A percentile compares a stretch with the other conserved stretches of the same genome.
phyloP scores from a whole-genome alignment of 2,329 filamentous ascomycete genomes.

The Exophiala xenobiotica region DNA sequence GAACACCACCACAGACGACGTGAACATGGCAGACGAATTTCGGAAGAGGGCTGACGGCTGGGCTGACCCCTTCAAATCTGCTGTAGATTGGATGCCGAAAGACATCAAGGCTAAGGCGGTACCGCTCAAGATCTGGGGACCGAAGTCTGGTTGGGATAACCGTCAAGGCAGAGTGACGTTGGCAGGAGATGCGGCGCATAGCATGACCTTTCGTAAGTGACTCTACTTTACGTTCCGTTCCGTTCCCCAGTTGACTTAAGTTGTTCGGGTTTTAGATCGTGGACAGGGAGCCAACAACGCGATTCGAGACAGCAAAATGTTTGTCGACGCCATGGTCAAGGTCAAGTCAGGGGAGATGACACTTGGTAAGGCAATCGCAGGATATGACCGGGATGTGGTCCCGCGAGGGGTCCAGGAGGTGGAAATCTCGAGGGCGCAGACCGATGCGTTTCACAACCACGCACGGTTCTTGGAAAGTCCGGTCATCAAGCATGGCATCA shows the following conservation, averaged over 20 bases:
- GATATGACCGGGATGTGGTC: conserved; percentile 25
- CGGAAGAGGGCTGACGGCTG: conserved; percentile 24
- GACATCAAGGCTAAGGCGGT: conserved; percentile 26
- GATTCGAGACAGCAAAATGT: conserved; percentile 22
- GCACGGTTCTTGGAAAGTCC: conserved; percentile 23
- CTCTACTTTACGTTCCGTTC: no score
- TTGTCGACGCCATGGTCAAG: conserved; percentile 24
- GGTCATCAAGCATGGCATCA: conserved; percentile 24
- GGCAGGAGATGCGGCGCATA: conserved; percentile 62
- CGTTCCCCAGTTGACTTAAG: no score
- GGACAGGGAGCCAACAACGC: conserved; percentile 29
- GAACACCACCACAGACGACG: no score
- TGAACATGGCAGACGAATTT: conserved; percentile 29
- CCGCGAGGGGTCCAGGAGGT: conserved; percentile 20
- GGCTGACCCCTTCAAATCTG: conserved; percentile 25
- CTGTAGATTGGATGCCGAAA: conserved; percentile 25
- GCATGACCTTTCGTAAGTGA: conserved; percentile 36
- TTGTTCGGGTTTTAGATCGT: conserved; percentile 20
- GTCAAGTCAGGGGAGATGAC: conserved; percentile 13
- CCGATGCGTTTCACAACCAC: conserved; percentile 23
- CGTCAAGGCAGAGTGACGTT: conserved; percentile 44
- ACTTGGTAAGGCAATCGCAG: conserved; percentile 21
- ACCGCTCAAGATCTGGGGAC: conserved; percentile 29
- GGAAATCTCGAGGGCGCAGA: conserved; percentile 22
- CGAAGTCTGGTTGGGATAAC: conserved; percentile 32